A percentile compares a stretch with the other conserved stretches of the same genome.
phyloP scores from a whole-genome alignment of 1,139 yeast species.

The Petasospora rhodanensis region DNA sequence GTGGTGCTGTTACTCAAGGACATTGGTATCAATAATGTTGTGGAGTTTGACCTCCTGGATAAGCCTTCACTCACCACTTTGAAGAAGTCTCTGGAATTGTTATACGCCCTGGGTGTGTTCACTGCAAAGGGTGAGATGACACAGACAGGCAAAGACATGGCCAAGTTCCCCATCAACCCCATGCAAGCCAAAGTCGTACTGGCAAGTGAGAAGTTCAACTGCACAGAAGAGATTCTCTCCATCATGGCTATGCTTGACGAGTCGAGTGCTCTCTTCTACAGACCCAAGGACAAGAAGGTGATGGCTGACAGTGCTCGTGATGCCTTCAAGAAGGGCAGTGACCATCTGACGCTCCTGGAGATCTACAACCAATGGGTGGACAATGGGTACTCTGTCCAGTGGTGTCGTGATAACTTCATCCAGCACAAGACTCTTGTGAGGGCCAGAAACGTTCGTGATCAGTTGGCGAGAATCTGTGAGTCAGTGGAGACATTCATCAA shows the following conservation, averaged over 20 bases:
- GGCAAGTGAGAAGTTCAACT: conserved; percentile 54
- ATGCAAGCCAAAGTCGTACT: conserved; percentile 75
- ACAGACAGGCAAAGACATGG: conserved; percentile 75
- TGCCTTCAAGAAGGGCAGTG: conserved; percentile 55
- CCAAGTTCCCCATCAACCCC: conserved; percentile 91
- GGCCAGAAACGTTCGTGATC: conserved; percentile 70
- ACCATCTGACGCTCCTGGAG: conserved; percentile 70
- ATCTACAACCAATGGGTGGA: conserved; percentile 76
- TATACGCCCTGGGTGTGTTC: conserved; percentile 85
- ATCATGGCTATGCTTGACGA: conserved; percentile 84
- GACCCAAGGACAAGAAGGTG: conserved; percentile 68
- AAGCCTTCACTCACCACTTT: conserved; percentile 71
- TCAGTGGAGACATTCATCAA: conserved; percentile 44
- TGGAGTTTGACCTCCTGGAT: conserved; percentile 87
- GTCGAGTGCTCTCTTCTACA: conserved; percentile 61
- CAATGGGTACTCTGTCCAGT: conserved; percentile 62
- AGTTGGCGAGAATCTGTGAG: conserved; percentile 57
- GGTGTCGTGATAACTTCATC: conserved; percentile 86
- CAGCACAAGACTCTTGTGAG: conserved; percentile 71
- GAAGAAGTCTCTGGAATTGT: conserved; percentile 69
- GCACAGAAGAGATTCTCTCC: conserved; percentile 61
- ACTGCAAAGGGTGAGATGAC: conserved; percentile 80
- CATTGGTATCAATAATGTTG: conserved; percentile 74
- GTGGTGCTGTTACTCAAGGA: conserved; percentile 72
- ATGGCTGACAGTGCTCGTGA: conserved; percentile 62